Base-by-base conservation (phyloP, 352 stramenopile genomes). In the Lagenidium giganteum region DNA sequence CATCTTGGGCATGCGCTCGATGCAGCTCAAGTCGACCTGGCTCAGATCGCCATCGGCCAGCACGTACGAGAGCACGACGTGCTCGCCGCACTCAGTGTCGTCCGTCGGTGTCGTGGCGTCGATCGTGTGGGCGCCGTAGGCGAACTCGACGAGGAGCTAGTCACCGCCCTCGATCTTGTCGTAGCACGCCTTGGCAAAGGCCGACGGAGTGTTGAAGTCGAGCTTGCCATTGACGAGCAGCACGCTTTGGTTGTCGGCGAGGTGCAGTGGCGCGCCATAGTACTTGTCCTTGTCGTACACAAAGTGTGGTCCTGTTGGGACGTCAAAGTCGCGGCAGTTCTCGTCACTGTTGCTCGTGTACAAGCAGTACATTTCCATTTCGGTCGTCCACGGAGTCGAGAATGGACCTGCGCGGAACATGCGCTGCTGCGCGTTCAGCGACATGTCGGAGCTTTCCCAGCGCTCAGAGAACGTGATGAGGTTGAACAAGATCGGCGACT, bases 301-400 rank as follows among this genome's bases (percentile, higher is more conserved):
- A 21, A 67, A 54, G 12, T n/a, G n/a, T 28, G 36, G 36, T 69
- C 51, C 6, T 42, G 43, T 22, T 58, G 26, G 54, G 61, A 69
- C 17, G 28, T 37, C 20, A 67, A 54, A 7, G 45, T 45, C 21
- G 11, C 21, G 21, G 39, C 41, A 20, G 16, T 30, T 0, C 13
- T 22, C 27, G 23, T 47, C 43, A 5, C 31, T 48, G 2, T 26
- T 31, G 33, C 50, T 42, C 0, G 39, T 59, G 29, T 51, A 47
- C 1, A 62, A 6, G 20, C 59, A 69, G 41, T 51, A 64, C 17
- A 26, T 14, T 2, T 16, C 3, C 17, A 24, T 31, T 13, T 31
- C 17, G 24, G 6, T 27, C 18, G n/a, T 27, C 16, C 20, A 13
- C 24, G n/a, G 8, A 24, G 29, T 29, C 32, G 47, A 39, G 16